Evolutionary conservation across 2,329 filamentous ascomycete species (phyloP), one percentile per base, ranked within the genome.

Genomic region (Byssochlamys sp.): DNA sequence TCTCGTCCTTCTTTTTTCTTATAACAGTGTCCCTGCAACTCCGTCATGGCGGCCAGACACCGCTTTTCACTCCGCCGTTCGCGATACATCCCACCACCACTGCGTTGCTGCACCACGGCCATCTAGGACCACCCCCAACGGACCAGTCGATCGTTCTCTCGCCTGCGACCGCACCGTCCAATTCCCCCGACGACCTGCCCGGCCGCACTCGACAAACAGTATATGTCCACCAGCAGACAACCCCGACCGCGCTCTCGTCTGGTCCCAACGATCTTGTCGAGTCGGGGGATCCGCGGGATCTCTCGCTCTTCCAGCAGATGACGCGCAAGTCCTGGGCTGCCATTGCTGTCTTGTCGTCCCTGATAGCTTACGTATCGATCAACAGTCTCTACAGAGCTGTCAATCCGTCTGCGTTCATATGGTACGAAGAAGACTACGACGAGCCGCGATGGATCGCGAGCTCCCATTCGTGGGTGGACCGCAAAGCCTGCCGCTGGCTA

Each of bases 401-500:
- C 60, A 83, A 87, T 59, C 87, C 87, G 2, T 81, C 81, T n/a
- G 79, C 78, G n/a, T 83, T 82, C 58, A 77, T 80, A 59, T 77
- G 74, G 74, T 79, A 79, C 35, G 82, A 83, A 54, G 84, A 86
- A 71, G 79, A 81, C 54, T 75, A 78, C 55, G 83, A 85, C 63
- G 86, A 90, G 68, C 75, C 76, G 58, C 75, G 73, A 62, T 92
- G 88, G 88, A 83, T 91, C 53, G 78, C 82, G 52, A 86, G 82
- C 19, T 89, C 87, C 12, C 84, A 84, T 39, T 86, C 85, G 66
- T 91, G 87, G 81, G 71, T 86, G 59, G 88, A 91, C 71, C 81
- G 88, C 31, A 90, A 90, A 67, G 78, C 84, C 6, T 95, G 91
- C 70, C 83, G 84, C 52, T 95, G 87, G 87, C 75, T 95, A 49